Evolutionary conservation across 768 basidiomycete genomes (phyloP).

Genomic region (Termitomyces sp.): DNA sequence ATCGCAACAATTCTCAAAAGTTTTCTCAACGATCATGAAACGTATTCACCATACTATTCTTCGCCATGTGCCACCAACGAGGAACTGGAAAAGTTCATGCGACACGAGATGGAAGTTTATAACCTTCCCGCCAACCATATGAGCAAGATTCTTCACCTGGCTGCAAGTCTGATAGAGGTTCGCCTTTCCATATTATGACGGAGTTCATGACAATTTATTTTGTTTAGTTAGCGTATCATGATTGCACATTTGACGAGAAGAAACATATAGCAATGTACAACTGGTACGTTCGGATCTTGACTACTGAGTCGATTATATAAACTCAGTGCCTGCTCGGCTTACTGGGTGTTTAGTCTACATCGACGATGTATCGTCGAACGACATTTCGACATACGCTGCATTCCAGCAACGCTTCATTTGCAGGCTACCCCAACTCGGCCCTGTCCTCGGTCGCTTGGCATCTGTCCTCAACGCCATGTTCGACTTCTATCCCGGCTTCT

Average conservation of each 20-base stretch:
- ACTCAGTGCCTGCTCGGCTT: not conserved
- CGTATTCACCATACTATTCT: not conserved
- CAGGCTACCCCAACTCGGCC: conserved; percentile 14
- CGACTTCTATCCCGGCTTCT: conserved; percentile 13
- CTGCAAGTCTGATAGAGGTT: conserved; percentile 14
- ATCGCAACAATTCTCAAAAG: not conserved
- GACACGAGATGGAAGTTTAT: not conserved
- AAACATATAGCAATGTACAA: conserved; percentile 14
- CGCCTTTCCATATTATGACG: not conserved
- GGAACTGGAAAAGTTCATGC: conserved; percentile 12
- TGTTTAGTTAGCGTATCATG: conserved; percentile 14
- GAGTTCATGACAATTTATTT: not conserved
- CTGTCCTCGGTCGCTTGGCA: conserved; percentile 12
- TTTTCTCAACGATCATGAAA: conserved; percentile 5
- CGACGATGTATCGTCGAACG: conserved; percentile 12
- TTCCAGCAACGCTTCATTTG: conserved; percentile 15
- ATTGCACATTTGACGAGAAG: conserved; percentile 15
- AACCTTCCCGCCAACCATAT: not conserved
- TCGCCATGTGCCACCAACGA: not conserved
- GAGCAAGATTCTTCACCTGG: conserved; percentile 3
- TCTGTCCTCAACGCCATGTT: conserved; percentile 8
- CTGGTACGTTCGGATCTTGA: conserved; percentile 8
- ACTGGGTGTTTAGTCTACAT: conserved; percentile 17
- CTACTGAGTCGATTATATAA: too few species aligned
- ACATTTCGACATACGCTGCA: conserved; percentile 3